A percentile compares a stretch with the other conserved stretches of the same genome.
Evolutionary conservation across 108 stramenopile species (phyloP).

Genomic region (Fragilariopsis cylindrus): DNA sequence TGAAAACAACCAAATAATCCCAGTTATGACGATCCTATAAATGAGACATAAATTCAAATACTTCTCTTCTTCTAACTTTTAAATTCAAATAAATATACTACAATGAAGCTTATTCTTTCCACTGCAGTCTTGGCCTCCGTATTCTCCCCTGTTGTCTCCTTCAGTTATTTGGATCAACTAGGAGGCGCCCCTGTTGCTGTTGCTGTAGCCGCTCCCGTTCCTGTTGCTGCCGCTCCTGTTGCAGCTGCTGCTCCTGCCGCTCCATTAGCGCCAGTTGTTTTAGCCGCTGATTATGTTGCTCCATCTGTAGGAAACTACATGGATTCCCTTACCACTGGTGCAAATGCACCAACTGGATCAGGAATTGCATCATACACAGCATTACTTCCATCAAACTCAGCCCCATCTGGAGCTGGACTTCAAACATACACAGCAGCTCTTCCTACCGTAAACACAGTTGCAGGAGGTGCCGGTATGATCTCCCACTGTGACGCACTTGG

Average conservation of each 20-base stretch:
- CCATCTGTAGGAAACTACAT: slow-evolving; percentile 3
- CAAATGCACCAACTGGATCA: background rate
- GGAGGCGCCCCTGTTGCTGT: slow-evolving; percentile 19
- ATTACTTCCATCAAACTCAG: slow-evolving; percentile 10
- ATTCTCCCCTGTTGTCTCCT: slow-evolving; percentile 29
- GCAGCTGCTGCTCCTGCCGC: slow-evolving; percentile 15
- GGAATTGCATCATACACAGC: slow-evolving; percentile 7
- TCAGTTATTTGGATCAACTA: slow-evolving; percentile 34
- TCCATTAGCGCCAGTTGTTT: background rate
- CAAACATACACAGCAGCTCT: background rate
- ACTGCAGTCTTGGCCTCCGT: slow-evolving; percentile 20
- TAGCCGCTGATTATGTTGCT: background rate
- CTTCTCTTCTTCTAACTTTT: background rate
- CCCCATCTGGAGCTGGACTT: slow-evolving; percentile 6
- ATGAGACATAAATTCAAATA: background rate
- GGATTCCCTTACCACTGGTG: slow-evolving; percentile 11
- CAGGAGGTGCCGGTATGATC: slow-evolving; percentile 21
- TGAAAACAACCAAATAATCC: no score
- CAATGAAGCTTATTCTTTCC: slow-evolving; percentile 33
- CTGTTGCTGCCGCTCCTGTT: slow-evolving; percentile 2
- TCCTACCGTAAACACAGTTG: background rate
- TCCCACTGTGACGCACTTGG: slow-evolving; percentile 21
- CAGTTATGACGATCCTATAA: no score
- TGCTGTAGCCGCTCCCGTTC: slow-evolving; percentile 6
- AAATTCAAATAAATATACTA: background rate